These are phyloP conservation scores for Bolboschoenus planiculmis DNA, from an alignment of 176 grass and related monocot species.

Conservation along the genomic window DNA sequence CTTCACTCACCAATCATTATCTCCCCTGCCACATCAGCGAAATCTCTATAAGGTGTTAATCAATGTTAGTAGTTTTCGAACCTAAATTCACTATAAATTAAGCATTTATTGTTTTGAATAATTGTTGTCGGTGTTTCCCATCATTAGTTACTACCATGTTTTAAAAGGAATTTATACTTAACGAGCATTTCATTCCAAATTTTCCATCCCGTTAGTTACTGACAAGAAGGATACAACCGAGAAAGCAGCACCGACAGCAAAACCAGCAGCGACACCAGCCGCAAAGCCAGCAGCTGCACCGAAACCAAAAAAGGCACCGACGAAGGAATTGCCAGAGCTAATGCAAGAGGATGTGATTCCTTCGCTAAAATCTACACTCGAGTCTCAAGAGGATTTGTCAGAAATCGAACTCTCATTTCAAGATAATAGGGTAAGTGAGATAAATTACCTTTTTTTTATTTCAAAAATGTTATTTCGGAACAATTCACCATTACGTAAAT, in stretches of 20 bases:
- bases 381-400: constrained; percentile 68
- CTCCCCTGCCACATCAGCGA: not conserved
- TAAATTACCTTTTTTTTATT: not conserved
- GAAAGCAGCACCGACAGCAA: not conserved
- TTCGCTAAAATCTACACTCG: constrained; percentile 44
- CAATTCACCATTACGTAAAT: not conserved
- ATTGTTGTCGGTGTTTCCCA: no score
- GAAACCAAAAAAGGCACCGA: constrained; percentile 66
- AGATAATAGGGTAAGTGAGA: constrained; percentile 67
- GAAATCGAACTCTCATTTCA: constrained; percentile 66
- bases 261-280: constrained; percentile 18
- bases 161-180: not conserved
- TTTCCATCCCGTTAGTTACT: constrained; percentile 1
- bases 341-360: constrained; percentile 94
- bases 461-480: not conserved
- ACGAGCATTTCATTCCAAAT: not conserved
- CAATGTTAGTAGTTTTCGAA: not conserved
- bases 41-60: not conserved
- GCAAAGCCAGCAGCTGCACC: constrained; percentile 25
- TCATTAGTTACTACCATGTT: not conserved
- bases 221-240: constrained; percentile 12
- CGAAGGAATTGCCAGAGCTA: constrained; percentile 70
- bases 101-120: not conserved
- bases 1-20: not conserved
- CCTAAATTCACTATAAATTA: not conserved